phyloP scores from a whole-genome alignment of 495 filamentous ascomycete genomes.

The Thermochaetoides thermophila region DNA sequence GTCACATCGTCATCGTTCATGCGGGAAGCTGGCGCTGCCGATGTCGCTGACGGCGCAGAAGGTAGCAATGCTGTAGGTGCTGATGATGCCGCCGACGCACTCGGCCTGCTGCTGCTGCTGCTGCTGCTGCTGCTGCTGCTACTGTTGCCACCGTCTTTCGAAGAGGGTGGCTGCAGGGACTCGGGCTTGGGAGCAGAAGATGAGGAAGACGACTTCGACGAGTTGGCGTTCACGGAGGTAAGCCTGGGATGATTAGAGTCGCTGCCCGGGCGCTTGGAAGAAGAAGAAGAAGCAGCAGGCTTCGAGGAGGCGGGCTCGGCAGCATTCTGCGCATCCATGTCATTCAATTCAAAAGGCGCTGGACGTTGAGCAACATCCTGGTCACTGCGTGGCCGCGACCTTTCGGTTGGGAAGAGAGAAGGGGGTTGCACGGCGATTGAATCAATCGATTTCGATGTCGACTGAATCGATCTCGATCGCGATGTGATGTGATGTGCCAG shows the following conservation, averaged over 20 bases:
- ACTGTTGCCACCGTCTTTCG: too few species aligned
- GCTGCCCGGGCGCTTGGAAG: constrained; percentile 29
- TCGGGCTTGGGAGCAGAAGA: too few species aligned
- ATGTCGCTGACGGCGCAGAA: constrained; percentile 9
- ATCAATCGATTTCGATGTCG: too few species aligned
- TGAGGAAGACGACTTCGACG: too few species aligned
- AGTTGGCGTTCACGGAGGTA: constrained; percentile 21
- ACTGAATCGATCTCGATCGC: too few species aligned
- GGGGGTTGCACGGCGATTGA: constrained; percentile 13
- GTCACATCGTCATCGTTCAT: constrained; percentile 24
- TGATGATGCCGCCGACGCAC: too few species aligned
- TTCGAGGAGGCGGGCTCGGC: constrained; percentile 40
- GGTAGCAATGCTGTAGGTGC: too few species aligned
- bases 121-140: too few species aligned
- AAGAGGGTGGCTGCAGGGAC: too few species aligned
- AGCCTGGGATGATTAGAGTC: constrained; percentile 26
- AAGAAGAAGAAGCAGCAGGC: constrained; percentile 37
- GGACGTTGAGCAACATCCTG: constrained; percentile 39
- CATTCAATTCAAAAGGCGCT: constrained; percentile 36
- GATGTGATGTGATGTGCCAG: constrained; percentile 14
- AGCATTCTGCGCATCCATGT: constrained; percentile 46
- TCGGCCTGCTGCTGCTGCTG: constrained; percentile 12
- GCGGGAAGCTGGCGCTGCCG: background rate
- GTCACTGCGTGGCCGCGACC: constrained; percentile 24
- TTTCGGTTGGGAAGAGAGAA: constrained; percentile 5